Conservation (phyloP, 1,284 basidiomycete genomes). For the Sporisorium exsertum region DNA sequence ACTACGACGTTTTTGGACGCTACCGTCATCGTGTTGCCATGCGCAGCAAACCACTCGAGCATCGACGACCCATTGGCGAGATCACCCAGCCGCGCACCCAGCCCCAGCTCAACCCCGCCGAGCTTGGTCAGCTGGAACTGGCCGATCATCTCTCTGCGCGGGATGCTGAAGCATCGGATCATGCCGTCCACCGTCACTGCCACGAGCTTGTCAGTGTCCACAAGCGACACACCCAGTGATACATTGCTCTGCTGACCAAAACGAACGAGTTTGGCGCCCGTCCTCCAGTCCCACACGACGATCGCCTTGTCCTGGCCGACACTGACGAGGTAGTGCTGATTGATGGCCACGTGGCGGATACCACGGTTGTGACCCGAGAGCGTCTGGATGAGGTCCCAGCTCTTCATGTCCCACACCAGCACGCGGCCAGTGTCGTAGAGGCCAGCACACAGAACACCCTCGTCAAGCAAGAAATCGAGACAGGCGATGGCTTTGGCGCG, state of each 20-base stretch:
- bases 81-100: slow-evolving; percentile 43
- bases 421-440: slow-evolving; percentile 85
- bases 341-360: slow-evolving; percentile 86
- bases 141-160: slow-evolving; percentile 86
- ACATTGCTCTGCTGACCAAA: slow-evolving; percentile 94
- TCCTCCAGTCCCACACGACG: slow-evolving; percentile 80
- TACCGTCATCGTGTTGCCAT: slow-evolving; percentile 88
- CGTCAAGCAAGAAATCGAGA: slow-evolving; percentile 84
- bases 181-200: slow-evolving; percentile 91
- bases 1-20: slow-evolving; percentile 88
- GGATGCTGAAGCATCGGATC: slow-evolving; percentile 88
- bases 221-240: slow-evolving; percentile 87
- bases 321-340: slow-evolving; percentile 84
- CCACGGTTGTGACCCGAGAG: slow-evolving; percentile 77
- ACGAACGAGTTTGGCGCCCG: slow-evolving; percentile 84
- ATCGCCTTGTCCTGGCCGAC: slow-evolving; percentile 88
- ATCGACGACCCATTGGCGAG: slow-evolving; percentile 46
- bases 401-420: slow-evolving; percentile 47
- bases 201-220: slow-evolving; percentile 78
- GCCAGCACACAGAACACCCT: slow-evolving; percentile 89
- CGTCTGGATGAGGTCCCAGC: slow-evolving; percentile 72
- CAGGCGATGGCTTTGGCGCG: slow-evolving; percentile 89
- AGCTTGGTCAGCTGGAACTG: slow-evolving; percentile 87
- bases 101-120: slow-evolving; percentile 71
- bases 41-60: slow-evolving; percentile 81